Evolutionary conservation across 164 flowering plant species (phyloP).

Genomic region (Vitis rotundifolia): DNA sequence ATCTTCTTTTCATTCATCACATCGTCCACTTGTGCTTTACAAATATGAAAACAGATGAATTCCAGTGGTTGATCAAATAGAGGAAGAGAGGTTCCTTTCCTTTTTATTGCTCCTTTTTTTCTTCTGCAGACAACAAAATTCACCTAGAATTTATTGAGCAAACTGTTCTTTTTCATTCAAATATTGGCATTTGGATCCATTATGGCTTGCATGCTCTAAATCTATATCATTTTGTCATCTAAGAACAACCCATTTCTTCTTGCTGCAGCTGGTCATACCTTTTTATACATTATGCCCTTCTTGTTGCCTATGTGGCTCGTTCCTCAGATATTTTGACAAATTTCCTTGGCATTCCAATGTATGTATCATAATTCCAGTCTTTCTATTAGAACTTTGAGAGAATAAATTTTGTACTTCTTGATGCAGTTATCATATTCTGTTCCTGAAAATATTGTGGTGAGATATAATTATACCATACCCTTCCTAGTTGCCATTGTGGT

Average conservation of each 20-base stretch:
- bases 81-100: too few relatives aligned
- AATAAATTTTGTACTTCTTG: constrained; percentile 1
- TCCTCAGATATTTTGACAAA: constrained; percentile 88
- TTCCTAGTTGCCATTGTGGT: background rate
- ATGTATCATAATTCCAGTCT: constrained; percentile 31
- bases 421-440: background rate
- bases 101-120: too few relatives aligned
- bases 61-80: too few relatives aligned
- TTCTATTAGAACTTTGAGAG: background rate
- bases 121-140: too few relatives aligned
- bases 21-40: too few relatives aligned
- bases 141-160: background rate
- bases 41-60: too few relatives aligned
- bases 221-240: background rate
- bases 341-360: constrained; percentile 82
- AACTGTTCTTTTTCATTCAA: background rate
- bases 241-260: constrained; percentile 15
- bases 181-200: background rate
- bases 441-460: background rate
- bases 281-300: constrained; percentile 90
- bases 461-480: background rate
- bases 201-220: background rate
- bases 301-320: constrained; percentile 93
- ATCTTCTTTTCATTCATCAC: too few relatives aligned
- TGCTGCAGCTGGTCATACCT: constrained; percentile 92